A percentile compares a stretch with the other conserved stretches of the same genome.
phyloP scores from a whole-genome alignment of 2,329 filamentous ascomycete species.

The Monosporascus sp. region DNA sequence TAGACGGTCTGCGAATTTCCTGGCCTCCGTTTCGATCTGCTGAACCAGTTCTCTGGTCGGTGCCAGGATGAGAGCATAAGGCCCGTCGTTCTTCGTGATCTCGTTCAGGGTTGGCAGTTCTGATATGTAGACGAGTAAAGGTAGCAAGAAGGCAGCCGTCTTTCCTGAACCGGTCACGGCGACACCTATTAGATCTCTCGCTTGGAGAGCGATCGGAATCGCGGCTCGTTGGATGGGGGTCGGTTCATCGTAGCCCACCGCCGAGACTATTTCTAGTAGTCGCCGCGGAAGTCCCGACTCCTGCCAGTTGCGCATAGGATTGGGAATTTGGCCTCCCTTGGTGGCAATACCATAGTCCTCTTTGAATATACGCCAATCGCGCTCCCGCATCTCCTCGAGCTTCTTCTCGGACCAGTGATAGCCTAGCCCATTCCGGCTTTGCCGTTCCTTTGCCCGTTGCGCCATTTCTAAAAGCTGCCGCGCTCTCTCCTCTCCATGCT shows the following conservation, averaged over 20 bases:
- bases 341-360: conserved; percentile 97
- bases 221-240: conserved; percentile 89
- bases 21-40: conserved; percentile 91
- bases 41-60: conserved; percentile 96
- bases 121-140: conserved; percentile 89
- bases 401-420: conserved; percentile 96
- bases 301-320: conserved; percentile 91
- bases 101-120: conserved; percentile 82
- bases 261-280: conserved; percentile 73
- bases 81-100: conserved; percentile 84
- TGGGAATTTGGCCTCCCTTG: conserved; percentile 85
- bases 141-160: conserved; percentile 90
- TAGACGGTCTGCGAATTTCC: conserved; percentile 83
- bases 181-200: conserved; percentile 94
- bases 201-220: conserved; percentile 90
- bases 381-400: conserved; percentile 88
- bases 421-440: conserved; percentile 69
- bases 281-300: conserved; percentile 76
- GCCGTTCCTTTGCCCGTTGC: conserved; percentile 67
- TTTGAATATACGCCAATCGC: conserved; percentile 99
- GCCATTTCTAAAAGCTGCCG: conserved; percentile 82
- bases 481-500: conserved; percentile 71
- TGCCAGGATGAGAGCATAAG: conserved; percentile 94
- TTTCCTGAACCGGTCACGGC: conserved; percentile 98
- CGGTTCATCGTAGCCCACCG: conserved; percentile 87